Conservation (phyloP, 805 yeast genomes). For the Saturnispora gosingensis region DNA sequence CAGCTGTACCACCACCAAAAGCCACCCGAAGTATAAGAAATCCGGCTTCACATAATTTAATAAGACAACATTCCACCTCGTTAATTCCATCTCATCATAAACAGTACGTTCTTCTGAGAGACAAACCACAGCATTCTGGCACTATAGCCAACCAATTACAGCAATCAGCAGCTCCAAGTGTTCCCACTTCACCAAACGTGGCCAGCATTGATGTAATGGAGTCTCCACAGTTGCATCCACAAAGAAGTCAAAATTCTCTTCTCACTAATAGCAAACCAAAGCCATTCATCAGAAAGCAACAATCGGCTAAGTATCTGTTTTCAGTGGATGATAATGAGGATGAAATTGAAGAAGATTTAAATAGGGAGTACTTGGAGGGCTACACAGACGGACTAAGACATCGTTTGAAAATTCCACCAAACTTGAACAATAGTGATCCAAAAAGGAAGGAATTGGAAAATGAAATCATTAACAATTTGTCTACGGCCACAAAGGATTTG, state of each 20-base stretch:
- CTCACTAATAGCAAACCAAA: constrained; percentile 11
- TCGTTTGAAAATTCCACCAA: constrained; percentile 30
- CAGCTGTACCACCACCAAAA: not conserved
- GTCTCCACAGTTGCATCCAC: constrained; percentile 12
- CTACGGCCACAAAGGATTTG: constrained; percentile 20
- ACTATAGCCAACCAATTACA: not conserved
- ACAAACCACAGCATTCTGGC: constrained; percentile 12
- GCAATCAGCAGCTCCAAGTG: constrained; percentile 2
- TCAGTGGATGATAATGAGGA: constrained; percentile 78
- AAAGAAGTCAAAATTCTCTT: constrained; percentile 1
- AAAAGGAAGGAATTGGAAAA: constrained; percentile 21
- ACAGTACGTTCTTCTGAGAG: constrained; percentile 25
- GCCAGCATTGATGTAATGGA: constrained; percentile 4
- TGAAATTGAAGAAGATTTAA: constrained; percentile 55
- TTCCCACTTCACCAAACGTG: constrained; percentile 12
- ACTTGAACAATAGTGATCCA: constrained; percentile 14
- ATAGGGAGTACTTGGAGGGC: constrained; percentile 60
- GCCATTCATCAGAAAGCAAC: constrained; percentile 21
- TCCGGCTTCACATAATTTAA: constrained; percentile 13
- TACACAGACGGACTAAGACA: constrained; percentile 58
- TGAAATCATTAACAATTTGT: constrained; percentile 20
- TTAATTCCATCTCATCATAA: constrained; percentile 22
- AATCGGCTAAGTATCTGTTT: constrained; percentile 36
- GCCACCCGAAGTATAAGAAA: constrained; percentile 14
- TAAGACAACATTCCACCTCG: constrained; percentile 12